Base-by-base conservation (phyloP, 306 rosid genomes). In the Lotus japonicus region DNA sequence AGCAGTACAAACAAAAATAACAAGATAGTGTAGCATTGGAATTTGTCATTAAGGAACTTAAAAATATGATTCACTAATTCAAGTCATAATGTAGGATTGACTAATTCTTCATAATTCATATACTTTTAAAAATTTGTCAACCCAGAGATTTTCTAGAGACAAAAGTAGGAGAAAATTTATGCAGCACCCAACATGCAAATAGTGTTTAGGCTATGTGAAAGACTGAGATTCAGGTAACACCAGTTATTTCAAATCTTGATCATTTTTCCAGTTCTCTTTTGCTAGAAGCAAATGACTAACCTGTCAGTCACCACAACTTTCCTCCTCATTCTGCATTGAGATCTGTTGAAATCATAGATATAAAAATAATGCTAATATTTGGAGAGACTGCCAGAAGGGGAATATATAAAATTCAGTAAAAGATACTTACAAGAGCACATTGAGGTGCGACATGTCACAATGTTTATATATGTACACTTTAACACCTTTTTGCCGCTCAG, bases 271-370 rank as follows among this genome's bases (percentile, higher is more conserved):
- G 66, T 21, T 60, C 26, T 63, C 48, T 62, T 67, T 48, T 17
- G 38, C 53, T 16, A 72, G 72, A 39, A 43, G 46, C 64, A 49
- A 60, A 73, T 44, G 52, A 85, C 84, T 76, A 63, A 88, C 97
- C 92, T 82, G 77, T 94, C 98, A 46, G 98, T 94, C 60, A 94
- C 92, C 49, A 94, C 97, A 60, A 90, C 86, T 86, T 90, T 94
- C 83, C 74, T 94, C 84, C 51, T 64, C 84, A 81, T 69, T 55
- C 68, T 71, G 85, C 98, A 94, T 39, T 70, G 64, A 50, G 95
- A 86, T 77, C 98, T 94, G 89, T 73, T 70, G 65, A 78, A 69
- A 65, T 55, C 38, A 80, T 16, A 72, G 21, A 72, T 38, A 58
- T 41, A 68, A 57, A 56, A 48, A 60, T 54, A 39, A 63, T 46